Percentiles rank a stretch among this genome's conserved stretches.
phyloP scores from a whole-genome alignment of 371 early-diverging fungal species.

The Lichtheimia ramosa region DNA sequence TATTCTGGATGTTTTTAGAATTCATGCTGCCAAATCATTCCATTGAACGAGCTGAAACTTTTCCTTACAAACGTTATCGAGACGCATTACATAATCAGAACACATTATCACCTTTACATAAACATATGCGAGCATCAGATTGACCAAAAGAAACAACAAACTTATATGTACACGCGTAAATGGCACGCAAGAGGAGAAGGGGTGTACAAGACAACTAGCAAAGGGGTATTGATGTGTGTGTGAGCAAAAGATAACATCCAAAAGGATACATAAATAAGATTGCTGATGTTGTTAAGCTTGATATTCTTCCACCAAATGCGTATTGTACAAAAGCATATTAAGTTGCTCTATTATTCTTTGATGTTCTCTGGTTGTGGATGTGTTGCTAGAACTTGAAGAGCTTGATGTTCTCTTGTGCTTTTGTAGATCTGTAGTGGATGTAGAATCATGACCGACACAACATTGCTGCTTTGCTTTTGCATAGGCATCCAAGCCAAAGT shows the following conservation, averaged over 20 bases:
- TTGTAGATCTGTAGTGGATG: not conserved
- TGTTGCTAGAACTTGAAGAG: not conserved
- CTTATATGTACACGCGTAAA: not conserved
- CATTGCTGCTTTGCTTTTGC: constrained; percentile 9
- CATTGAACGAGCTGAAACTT: constrained; percentile 72
- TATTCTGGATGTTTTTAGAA: constrained; percentile 82
- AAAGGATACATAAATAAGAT: not conserved
- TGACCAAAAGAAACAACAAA: not conserved
- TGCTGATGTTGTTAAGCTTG: not conserved
- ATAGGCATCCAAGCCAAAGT: constrained; percentile 22
- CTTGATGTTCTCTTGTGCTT: not conserved
- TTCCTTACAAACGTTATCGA: constrained; percentile 63
- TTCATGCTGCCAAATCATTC: constrained; percentile 73
- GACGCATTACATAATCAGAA: constrained; percentile 16
- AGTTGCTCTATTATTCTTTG: constrained; percentile 10
- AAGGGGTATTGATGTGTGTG: constrained; percentile 2
- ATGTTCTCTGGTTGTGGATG: not conserved
- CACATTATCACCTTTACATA: not conserved
- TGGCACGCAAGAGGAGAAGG: not conserved
- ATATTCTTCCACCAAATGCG: constrained; percentile 8
- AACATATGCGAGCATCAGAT: not conserved
- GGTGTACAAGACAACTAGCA: not conserved
- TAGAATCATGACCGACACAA: not conserved
- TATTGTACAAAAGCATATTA: constrained; percentile 5
- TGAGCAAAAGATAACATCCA: not conserved